Conservation (phyloP, 2,329 filamentous ascomycete species). For the Dothideomycetes sp. region DNA sequence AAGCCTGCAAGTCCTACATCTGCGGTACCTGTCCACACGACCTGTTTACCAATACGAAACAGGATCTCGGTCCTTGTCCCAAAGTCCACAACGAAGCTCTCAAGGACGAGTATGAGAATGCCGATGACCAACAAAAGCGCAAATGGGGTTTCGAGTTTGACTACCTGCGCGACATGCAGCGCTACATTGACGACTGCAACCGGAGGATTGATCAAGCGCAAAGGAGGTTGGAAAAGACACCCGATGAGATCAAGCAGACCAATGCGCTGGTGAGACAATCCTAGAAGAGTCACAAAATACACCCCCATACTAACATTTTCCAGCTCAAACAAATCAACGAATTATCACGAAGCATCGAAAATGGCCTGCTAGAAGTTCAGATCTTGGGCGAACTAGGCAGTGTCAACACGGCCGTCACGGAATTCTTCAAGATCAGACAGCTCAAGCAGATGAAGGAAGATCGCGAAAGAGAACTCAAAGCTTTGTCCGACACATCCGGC, state of each 20-base stretch:
- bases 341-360: constrained; percentile 64
- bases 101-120: constrained; percentile 76
- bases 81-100: constrained; percentile 81
- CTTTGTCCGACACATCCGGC: constrained; percentile 80
- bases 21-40: constrained; percentile 94
- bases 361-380: constrained; percentile 74
- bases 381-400: constrained; percentile 72
- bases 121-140: constrained; percentile 59
- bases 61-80: constrained; percentile 83
- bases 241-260: constrained; percentile 92
- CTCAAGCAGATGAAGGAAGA: constrained; percentile 73
- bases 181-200: constrained; percentile 96
- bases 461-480: constrained; percentile 78
- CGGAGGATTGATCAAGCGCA: constrained; percentile 84
- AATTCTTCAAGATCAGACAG: constrained; percentile 75
- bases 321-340: constrained; percentile 76
- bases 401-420: constrained; percentile 72
- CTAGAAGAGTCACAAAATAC: too few relatives aligned
- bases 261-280: constrained; percentile 55
- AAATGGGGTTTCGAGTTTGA: constrained; percentile 90
- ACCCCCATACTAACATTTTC: background rate
- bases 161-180: constrained; percentile 90
- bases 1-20: constrained; percentile 90
- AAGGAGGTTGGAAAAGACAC: constrained; percentile 86
- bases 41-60: constrained; percentile 98